Evolutionary conservation across 441 rosid genomes (phyloP).

Genomic region (Erysimum cheiri): DNA sequence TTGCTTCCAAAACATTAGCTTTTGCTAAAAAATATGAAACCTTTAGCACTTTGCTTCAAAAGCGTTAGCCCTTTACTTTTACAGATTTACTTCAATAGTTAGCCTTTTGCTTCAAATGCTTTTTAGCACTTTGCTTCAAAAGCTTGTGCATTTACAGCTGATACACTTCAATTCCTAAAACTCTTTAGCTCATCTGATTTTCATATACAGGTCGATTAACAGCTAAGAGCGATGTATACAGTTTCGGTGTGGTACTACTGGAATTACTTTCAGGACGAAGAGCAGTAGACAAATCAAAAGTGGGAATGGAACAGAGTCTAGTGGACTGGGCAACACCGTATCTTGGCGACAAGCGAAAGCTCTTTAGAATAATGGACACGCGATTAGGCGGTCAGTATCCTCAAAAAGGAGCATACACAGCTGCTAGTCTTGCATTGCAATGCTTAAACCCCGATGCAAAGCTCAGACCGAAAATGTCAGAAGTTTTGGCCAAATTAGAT

Average conservation of each 20-base stretch:
- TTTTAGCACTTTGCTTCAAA: neutral
- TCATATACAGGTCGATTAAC: conserved; percentile 49
- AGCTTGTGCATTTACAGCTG: neutral
- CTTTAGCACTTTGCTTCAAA: neutral
- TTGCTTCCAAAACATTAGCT: neutral
- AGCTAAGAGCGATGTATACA: conserved; percentile 58
- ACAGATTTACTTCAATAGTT: neutral
- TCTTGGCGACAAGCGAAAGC: conserved; percentile 51
- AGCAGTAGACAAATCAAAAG: conserved; percentile 49
- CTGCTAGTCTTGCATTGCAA: conserved; percentile 62
- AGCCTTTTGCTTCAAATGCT: neutral
- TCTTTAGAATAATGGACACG: conserved; percentile 60
- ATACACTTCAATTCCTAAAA: neutral
- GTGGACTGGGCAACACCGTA: conserved; percentile 60
- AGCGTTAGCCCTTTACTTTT: neutral
- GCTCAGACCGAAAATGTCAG: conserved; percentile 67
- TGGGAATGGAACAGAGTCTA: conserved; percentile 50
- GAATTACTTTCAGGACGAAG: conserved; percentile 56
- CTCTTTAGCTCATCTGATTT: neutral
- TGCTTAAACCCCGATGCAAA: conserved; percentile 61
- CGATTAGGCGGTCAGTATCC: conserved; percentile 77
- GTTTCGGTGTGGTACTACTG: conserved; percentile 56
- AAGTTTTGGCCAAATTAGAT: conserved; percentile 57
- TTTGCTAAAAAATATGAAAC: neutral
- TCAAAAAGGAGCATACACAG: conserved; percentile 64